Evolutionary conservation across 441 rosid genomes (phyloP).

Genomic region (Cnidoscolus chayamansa): DNA sequence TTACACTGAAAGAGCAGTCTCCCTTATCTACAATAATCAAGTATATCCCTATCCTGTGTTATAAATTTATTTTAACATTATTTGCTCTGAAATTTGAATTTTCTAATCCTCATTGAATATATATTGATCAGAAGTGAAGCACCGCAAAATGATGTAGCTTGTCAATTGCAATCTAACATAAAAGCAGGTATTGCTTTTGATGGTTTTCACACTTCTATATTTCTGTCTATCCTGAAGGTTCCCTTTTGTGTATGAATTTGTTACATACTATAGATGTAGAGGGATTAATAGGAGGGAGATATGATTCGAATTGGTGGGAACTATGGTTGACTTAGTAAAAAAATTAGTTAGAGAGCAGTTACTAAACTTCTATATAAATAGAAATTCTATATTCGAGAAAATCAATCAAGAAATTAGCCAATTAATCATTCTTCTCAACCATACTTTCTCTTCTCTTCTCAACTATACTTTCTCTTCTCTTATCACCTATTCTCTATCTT

Average conservation of each 20-base stretch:
- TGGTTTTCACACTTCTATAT: slow-evolving; percentile 17
- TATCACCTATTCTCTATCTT: too few relatives aligned
- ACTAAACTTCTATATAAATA: too few relatives aligned
- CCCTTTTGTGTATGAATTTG: neutral
- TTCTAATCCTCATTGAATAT: neutral
- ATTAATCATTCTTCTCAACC: too few relatives aligned
- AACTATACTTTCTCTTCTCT: too few relatives aligned
- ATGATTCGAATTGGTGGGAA: too few relatives aligned
- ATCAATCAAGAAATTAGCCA: too few relatives aligned
- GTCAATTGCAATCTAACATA: slow-evolving; percentile 42
- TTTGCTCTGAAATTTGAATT: slow-evolving; percentile 12
- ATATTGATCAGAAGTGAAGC: slow-evolving; percentile 28
- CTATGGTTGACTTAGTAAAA: too few relatives aligned
- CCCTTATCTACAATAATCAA: slow-evolving; percentile 47
- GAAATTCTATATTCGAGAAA: too few relatives aligned
- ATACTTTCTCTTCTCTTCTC: too few relatives aligned
- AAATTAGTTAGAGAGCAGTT: too few relatives aligned
- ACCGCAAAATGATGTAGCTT: slow-evolving; percentile 36
- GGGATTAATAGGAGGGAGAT: too few relatives aligned
- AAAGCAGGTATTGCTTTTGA: slow-evolving; percentile 39
- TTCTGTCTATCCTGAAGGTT: slow-evolving; percentile 10
- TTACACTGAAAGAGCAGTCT: slow-evolving; percentile 50
- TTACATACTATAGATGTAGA: too few relatives aligned
- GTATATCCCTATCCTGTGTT: slow-evolving; percentile 38
- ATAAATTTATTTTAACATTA: slow-evolving; percentile 4